Evolutionary conservation across 441 rosid species (phyloP).

Genomic region (Sinapis alba): DNA sequence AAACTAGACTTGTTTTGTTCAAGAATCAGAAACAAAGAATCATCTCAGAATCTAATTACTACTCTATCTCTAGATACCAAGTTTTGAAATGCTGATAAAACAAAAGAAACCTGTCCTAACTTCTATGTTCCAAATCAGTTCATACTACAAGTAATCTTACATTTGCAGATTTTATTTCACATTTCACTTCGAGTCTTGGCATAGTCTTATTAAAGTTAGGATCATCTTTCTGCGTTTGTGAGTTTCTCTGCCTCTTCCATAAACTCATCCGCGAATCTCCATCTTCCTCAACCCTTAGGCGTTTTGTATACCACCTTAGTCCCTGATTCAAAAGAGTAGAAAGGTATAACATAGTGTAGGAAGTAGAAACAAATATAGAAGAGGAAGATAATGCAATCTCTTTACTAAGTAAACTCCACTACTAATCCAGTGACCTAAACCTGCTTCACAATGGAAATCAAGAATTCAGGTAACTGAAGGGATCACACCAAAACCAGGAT

Average conservation of each 20-base stretch:
- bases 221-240: constrained; percentile 45
- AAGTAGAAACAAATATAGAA: background rate
- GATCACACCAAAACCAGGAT: background rate
- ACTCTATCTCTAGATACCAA: background rate
- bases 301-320: constrained; percentile 76
- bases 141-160: constrained; percentile 49
- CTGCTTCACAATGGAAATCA: background rate
- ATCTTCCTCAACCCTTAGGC: constrained; percentile 79
- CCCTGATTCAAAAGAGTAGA: constrained; percentile 50
- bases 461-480: background rate
- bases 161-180: constrained; percentile 55
- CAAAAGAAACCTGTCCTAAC: constrained; percentile 1
- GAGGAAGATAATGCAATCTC: background rate
- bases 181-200: constrained; percentile 43
- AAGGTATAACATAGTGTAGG: background rate
- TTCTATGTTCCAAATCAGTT: background rate
- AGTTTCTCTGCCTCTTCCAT: constrained; percentile 57
- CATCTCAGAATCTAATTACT: background rate
- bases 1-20: background rate
- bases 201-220: constrained; percentile 30
- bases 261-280: constrained; percentile 93
- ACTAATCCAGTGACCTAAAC: background rate
- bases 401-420: background rate
- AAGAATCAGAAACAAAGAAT: background rate
- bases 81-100: background rate